phyloP scores from a whole-genome alignment of 108 stramenopile species.

The Cylindrotheca closterium region DNA sequence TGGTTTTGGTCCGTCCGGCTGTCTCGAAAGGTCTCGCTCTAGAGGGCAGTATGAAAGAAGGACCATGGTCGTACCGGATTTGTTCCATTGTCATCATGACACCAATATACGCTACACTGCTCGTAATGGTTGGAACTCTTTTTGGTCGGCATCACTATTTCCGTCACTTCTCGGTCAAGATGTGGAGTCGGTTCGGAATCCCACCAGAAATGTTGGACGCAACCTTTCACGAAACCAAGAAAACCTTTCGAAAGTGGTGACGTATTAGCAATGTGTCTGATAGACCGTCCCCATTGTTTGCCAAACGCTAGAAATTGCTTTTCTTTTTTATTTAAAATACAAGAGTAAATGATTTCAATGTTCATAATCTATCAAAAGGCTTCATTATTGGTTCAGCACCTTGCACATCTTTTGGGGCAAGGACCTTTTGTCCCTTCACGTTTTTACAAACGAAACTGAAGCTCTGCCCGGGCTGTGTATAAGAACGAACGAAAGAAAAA shows the following conservation, averaged over 20 bases:
- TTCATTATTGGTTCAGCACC: constrained; percentile 2
- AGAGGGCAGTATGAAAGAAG: constrained; percentile 74
- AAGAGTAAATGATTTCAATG: too few relatives aligned
- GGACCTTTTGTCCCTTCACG: constrained; percentile 68
- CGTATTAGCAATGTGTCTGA: too few relatives aligned
- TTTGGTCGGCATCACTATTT: constrained; percentile 88
- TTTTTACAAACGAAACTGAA: constrained; percentile 76
- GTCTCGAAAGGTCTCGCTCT: constrained; percentile 69
- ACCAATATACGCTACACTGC: constrained; percentile 74
- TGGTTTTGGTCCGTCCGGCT: constrained; percentile 83
- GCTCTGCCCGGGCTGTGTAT: constrained; percentile 63
- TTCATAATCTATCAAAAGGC: too few relatives aligned
- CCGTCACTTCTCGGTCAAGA: constrained; percentile 85
- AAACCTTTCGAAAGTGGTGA: constrained; percentile 84
- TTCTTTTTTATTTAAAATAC: too few relatives aligned
- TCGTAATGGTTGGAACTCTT: constrained; percentile 75
- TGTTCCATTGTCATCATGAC: constrained; percentile 86
- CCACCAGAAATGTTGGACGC: constrained; percentile 82
- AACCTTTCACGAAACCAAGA: constrained; percentile 58
- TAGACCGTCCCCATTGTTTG: too few relatives aligned
- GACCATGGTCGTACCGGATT: constrained; percentile 84
- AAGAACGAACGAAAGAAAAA: neutral
- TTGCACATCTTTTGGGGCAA: constrained; percentile 10
- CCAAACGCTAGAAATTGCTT: too few relatives aligned
- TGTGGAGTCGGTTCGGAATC: constrained; percentile 85